These are phyloP conservation scores for Potentilla sterilis DNA, from an alignment of 306 rosid species.

Conservation along the genomic window DNA sequence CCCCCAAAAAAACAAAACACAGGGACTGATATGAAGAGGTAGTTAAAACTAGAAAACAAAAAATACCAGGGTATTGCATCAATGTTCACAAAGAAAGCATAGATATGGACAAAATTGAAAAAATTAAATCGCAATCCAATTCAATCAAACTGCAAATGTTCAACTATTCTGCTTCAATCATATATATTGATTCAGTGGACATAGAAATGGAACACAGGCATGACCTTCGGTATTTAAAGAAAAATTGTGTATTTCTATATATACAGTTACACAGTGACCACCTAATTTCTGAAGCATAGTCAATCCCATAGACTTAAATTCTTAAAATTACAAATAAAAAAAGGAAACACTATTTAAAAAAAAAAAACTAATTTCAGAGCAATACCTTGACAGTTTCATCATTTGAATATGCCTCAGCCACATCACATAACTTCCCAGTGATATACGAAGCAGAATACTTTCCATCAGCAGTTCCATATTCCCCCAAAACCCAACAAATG, in stretches of 20 bases:
- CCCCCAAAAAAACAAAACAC: neutral
- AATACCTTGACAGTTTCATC: conserved; percentile 90
- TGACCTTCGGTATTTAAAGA: neutral
- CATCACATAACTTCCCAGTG: conserved; percentile 83
- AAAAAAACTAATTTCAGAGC: neutral
- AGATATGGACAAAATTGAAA: neutral
- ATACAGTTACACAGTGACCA: neutral
- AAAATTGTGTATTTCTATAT: no score
- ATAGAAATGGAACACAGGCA: neutral
- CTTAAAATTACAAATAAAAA: neutral
- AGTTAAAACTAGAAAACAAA: neutral
- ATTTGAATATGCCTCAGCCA: conserved; percentile 90
- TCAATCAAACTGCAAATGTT: neutral
- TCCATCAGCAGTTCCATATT: conserved; percentile 93
- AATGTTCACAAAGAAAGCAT: neutral
- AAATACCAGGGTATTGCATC: neutral
- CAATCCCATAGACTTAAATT: neutral
- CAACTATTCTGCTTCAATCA: neutral
- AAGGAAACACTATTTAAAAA: neutral
- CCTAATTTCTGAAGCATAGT: neutral
- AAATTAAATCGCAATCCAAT: neutral
- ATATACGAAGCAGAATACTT: conserved; percentile 75
- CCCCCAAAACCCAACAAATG: conserved; percentile 98
- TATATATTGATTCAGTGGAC: neutral
- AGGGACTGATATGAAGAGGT: neutral